These are phyloP conservation scores for Pestalotiopsis fici DNA, from an alignment of 2,329 filamentous ascomycete species.

Conservation along the genomic window DNA sequence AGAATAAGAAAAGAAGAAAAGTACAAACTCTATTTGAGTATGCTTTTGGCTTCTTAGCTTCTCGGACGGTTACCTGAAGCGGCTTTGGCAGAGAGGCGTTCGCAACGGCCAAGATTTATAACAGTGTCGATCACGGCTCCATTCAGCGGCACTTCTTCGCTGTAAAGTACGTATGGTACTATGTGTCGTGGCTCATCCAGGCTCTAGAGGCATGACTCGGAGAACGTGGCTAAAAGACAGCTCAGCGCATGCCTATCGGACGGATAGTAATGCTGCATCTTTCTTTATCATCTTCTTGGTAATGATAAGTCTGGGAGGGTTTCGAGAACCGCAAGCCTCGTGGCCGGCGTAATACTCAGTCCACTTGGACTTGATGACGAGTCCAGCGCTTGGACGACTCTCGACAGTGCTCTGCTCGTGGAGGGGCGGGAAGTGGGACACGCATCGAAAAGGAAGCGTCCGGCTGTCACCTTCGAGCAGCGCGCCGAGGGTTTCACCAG, in stretches of 20 bases:
- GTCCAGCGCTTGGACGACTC: neutral
- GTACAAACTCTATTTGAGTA: neutral
- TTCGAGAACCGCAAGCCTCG: neutral
- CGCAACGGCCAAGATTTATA: neutral
- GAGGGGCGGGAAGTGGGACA: neutral
- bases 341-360: neutral
- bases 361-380: neutral
- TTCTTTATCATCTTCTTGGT: neutral
- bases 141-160: neutral
- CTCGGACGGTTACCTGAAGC: neutral
- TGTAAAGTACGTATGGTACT: neutral
- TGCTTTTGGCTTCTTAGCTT: neutral
- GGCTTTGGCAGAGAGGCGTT: neutral
- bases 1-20: neutral
- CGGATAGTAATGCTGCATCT: neutral
- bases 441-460: neutral
- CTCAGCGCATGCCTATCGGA: neutral
- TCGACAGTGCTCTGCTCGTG: neutral
- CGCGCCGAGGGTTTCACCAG: neutral
- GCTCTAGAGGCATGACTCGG: neutral
- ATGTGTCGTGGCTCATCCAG: neutral
- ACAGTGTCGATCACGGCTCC: neutral
- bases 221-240: neutral
- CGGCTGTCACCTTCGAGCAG: neutral
- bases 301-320: neutral